Evolutionary conservation across 768 basidiomycete species (phyloP).

Genomic region (Suillus fuscotomentosus): DNA sequence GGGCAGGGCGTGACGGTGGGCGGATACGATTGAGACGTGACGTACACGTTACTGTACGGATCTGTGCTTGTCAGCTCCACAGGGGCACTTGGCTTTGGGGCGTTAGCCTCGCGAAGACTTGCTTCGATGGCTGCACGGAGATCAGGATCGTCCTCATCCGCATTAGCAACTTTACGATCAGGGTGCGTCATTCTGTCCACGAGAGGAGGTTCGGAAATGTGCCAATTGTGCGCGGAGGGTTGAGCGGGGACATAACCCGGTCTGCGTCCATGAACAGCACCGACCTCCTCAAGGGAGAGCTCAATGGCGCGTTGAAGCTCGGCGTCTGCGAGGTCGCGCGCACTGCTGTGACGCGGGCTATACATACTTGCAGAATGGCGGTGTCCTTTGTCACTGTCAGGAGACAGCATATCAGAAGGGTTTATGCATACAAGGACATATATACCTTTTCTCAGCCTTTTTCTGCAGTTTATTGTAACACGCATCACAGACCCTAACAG

Average conservation of each 20-base stretch:
- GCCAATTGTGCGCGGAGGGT: conserved; percentile 52
- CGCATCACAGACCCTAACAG: conserved; percentile 91
- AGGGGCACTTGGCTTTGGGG: conserved; percentile 79
- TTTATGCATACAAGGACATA: background rate
- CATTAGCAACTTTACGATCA: conserved; percentile 26
- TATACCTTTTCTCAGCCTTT: conserved; percentile 59
- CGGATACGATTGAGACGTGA: conserved; percentile 44
- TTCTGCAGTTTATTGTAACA: conserved; percentile 79
- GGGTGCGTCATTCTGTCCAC: conserved; percentile 57
- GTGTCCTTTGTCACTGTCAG: conserved; percentile 44
- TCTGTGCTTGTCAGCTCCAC: conserved; percentile 56
- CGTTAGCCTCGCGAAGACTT: conserved; percentile 80
- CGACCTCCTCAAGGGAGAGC: conserved; percentile 80
- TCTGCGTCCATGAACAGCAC: conserved; percentile 46
- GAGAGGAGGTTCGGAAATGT: conserved; percentile 64
- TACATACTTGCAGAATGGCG: conserved; percentile 56
- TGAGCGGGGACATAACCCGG: conserved; percentile 71
- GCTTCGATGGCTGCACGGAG: conserved; percentile 94
- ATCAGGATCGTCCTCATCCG: conserved; percentile 90
- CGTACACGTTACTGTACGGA: conserved; percentile 26
- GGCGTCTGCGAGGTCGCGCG: conserved; percentile 70
- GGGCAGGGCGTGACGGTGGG: conserved; percentile 39
- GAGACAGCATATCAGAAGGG: background rate
- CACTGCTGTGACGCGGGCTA: conserved; percentile 50
- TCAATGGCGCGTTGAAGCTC: conserved; percentile 94